A percentile compares a stretch with the other conserved stretches of the same genome.
phyloP scores from a whole-genome alignment of 2,329 filamentous ascomycete species.

The Trichoderma arundinaceum region DNA sequence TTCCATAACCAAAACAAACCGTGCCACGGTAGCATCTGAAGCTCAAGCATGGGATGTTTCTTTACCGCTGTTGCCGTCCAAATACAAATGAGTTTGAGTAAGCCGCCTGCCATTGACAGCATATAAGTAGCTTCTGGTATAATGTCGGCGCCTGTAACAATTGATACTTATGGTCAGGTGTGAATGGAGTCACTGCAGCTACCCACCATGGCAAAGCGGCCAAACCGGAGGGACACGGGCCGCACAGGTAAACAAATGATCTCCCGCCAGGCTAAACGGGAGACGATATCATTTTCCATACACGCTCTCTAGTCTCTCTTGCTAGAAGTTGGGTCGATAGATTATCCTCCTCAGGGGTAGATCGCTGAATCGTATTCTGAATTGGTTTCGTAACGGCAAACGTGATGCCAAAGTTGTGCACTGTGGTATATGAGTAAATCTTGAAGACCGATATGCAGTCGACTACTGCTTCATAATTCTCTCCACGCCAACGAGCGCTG shows the following conservation, averaged over 20 bases:
- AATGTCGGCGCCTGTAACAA: not conserved
- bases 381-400: not conserved
- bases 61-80: too few relatives aligned
- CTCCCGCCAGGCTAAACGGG: not conserved
- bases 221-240: not conserved
- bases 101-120: not conserved
- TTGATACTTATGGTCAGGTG: too few relatives aligned
- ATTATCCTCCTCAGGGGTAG: too few relatives aligned
- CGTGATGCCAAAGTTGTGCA: not conserved
- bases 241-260: not conserved
- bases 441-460: not conserved
- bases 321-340: not conserved
- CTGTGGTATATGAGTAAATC: too few relatives aligned
- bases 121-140: not conserved
- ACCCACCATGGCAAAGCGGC: not conserved
- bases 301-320: not conserved
- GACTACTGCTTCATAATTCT: not conserved
- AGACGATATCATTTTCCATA: not conserved
- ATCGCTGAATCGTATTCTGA: not conserved
- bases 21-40: too few relatives aligned
- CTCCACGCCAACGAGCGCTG: not conserved
- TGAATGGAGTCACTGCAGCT: not conserved
- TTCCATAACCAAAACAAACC: too few relatives aligned
- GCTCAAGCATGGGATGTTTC: too few relatives aligned
- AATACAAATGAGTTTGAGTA: too few relatives aligned